Evolutionary conservation across 1,284 basidiomycete genomes (phyloP), one percentile per base, ranked within the genome.

Genomic region (Agaricales sp.): DNA sequence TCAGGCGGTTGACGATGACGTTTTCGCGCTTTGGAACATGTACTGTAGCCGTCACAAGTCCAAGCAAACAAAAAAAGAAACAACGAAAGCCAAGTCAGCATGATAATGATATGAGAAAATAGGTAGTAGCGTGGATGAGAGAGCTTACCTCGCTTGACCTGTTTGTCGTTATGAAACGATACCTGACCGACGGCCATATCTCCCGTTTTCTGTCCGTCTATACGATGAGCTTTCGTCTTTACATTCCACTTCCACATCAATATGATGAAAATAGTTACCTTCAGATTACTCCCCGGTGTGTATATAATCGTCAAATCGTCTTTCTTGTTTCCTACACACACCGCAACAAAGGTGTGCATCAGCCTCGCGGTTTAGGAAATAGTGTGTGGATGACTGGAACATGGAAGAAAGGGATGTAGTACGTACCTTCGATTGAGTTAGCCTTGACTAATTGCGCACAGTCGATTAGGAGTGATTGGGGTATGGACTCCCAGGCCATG

Each of bases 111-210:
- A 18, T 13, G 2, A 19, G 22, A 11, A 19, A n/a, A 13, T 21
- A 22, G 16, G 26, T 20, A 26, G 20, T 14, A 30, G 43, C 24
- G 24, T 16, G 45, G 41, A 41, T 25, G n/a, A n/a, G 43, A 2
- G 43, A 23, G 21, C 6, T 25, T 49, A 19, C 20, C 46, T 12
- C 57, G 13, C 55, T 70, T 48, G 50, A 90, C 90, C 65, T 77
- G 76, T 59, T 92, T 89, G 62, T 97, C 92, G 50, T 74, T 88
- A 58, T 95, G 87, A 63, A 99, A 99, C 0, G 91, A 87, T 0
- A 99, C 96, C 59, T 94, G 86, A 0, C 96, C 95, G 1, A 94
- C 83, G 0, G 91, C 92, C 92, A 95, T 95, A 61, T 95, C 92
- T 0, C 93, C 93, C 4, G 88, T 87, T 90, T 97, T 97, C 87